Evolutionary conservation across 305 asterid genomes (phyloP).

Genomic region (Galium porrigens): DNA sequence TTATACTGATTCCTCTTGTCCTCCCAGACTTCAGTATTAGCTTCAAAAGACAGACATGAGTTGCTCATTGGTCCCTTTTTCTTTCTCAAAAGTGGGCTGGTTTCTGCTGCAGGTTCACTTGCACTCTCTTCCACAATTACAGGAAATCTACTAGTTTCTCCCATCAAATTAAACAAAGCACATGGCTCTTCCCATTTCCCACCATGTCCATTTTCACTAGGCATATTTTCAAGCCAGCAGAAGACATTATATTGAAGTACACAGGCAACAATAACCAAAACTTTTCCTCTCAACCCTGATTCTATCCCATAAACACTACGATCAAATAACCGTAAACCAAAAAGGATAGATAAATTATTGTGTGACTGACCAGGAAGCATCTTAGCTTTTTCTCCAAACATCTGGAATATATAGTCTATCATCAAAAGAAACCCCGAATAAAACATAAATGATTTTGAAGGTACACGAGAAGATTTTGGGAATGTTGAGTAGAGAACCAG

Average conservation of each 20-base stretch:
- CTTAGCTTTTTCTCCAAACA: slow-evolving; percentile 66
- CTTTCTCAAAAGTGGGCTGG: slow-evolving; percentile 26
- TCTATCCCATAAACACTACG: slow-evolving; percentile 64
- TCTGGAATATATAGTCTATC: slow-evolving; percentile 75
- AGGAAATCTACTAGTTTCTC: slow-evolving; percentile 22
- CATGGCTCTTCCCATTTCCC: slow-evolving; percentile 79
- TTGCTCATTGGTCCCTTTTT: slow-evolving; percentile 24
- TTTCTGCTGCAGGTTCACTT: slow-evolving; percentile 21
- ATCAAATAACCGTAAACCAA: slow-evolving; percentile 61
- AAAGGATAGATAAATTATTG: slow-evolving; percentile 45
- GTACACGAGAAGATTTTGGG: slow-evolving; percentile 77
- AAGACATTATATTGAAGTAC: slow-evolving; percentile 81
- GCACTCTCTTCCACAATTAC: background rate
- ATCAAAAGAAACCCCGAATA: slow-evolving; percentile 68
- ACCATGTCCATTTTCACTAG: slow-evolving; percentile 33
- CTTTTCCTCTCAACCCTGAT: slow-evolving; percentile 80
- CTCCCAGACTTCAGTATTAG: slow-evolving; percentile 24
- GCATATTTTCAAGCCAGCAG: slow-evolving; percentile 71
- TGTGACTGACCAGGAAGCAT: slow-evolving; percentile 89
- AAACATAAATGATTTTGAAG: slow-evolving; percentile 60
- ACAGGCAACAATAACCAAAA: slow-evolving; percentile 76
- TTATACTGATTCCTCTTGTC: slow-evolving; percentile 29
- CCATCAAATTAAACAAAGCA: slow-evolving; percentile 58
- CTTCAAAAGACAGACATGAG: slow-evolving; percentile 41
- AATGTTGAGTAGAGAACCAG: slow-evolving; percentile 51